These are phyloP conservation scores for Podaxis mareebaensis DNA, from an alignment of 768 basidiomycete genomes.

Conservation along the genomic window DNA sequence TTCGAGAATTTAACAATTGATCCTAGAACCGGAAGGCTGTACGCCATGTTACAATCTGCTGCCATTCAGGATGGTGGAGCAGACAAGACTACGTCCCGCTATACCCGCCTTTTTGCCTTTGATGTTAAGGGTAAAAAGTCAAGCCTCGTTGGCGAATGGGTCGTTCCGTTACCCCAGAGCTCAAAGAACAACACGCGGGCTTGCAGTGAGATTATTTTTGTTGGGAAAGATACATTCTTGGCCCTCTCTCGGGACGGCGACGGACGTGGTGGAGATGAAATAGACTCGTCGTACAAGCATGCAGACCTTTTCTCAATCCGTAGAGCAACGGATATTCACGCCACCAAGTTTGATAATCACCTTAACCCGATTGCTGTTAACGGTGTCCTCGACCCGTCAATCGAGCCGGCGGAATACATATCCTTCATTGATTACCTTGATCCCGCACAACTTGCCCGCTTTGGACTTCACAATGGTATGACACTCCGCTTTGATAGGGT, in stretches of 20 bases:
- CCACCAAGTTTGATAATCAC: constrained; percentile 54
- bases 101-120: constrained; percentile 58
- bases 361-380: constrained; percentile 49
- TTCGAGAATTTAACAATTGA: constrained; percentile 63
- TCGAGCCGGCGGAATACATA: constrained; percentile 55
- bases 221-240: constrained; percentile 55
- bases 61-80: constrained; percentile 63
- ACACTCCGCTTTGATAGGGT: neutral
- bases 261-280: constrained; percentile 54
- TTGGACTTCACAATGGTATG: constrained; percentile 64
- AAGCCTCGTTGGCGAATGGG: constrained; percentile 54
- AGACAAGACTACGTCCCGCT: constrained; percentile 46
- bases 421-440: constrained; percentile 60
- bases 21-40: constrained; percentile 47
- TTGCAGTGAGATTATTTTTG: constrained; percentile 59
- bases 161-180: constrained; percentile 57
- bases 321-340: constrained; percentile 61
- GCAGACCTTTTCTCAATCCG: constrained; percentile 60
- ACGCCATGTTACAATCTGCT: constrained; percentile 63
- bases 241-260: constrained; percentile 60
- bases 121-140: constrained; percentile 42
- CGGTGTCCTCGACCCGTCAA: constrained; percentile 45
- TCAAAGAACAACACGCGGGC: constrained; percentile 50
- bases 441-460: constrained; percentile 52
- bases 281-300: constrained; percentile 56